phyloP scores from a whole-genome alignment of 148 eudicot species.

The Rhododendron ovatum region DNA sequence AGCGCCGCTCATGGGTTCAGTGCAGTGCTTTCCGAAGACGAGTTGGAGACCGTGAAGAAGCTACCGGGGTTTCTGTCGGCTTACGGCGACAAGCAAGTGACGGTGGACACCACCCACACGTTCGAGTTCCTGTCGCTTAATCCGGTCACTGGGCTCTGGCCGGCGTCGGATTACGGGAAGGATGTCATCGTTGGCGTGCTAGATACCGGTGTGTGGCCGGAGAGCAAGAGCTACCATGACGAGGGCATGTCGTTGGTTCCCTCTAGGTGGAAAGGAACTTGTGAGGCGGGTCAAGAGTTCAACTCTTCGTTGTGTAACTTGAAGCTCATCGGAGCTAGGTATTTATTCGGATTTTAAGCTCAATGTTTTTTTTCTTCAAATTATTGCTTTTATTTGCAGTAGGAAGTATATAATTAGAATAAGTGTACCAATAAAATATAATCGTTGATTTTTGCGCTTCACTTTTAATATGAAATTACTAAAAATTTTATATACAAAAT shows the following conservation, averaged over 20 bases:
- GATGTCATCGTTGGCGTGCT: conserved; percentile 51
- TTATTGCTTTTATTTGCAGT: no score
- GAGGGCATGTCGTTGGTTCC: conserved; percentile 37
- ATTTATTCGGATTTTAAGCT: background rate
- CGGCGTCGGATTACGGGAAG: conserved; percentile 41
- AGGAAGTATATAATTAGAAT: no score
- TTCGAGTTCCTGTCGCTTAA: conserved; percentile 43
- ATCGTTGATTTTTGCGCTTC: no score
- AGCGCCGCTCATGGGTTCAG: conserved; percentile 49
- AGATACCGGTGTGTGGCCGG: conserved; percentile 70
- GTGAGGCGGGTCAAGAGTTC: conserved; percentile 42
- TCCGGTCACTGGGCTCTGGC: conserved; percentile 42
- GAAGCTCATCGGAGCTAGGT: conserved; percentile 51
- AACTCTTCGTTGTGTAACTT: conserved; percentile 43
- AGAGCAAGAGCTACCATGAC: conserved; percentile 52
- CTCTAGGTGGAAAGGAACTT: conserved; percentile 51
- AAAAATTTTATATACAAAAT: no score
- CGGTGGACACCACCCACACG: conserved; percentile 50
- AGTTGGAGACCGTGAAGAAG: conserved; percentile 26
- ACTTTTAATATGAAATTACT: no score
- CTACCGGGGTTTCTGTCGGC: conserved; percentile 36
- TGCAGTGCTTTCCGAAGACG: conserved; percentile 30
- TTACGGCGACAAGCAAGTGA: conserved; percentile 31
- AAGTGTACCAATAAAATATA: no score
- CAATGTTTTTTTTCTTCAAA: background rate